Conservation (phyloP, 805 yeast genomes). For the Lipomyces sp. region DNA sequence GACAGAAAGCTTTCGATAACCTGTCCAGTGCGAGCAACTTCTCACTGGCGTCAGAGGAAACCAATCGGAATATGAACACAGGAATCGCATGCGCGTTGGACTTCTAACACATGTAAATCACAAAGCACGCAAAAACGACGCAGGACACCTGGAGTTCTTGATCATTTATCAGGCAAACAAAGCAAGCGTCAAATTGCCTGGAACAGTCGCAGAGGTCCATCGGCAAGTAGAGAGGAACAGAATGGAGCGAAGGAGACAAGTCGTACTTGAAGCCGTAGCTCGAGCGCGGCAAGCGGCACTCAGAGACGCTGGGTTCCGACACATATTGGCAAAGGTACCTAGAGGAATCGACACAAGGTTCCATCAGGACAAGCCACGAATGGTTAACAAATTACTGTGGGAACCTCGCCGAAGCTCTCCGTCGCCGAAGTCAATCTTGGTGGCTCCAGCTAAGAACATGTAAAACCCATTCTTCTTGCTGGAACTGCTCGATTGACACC, state of each 20-base stretch:
- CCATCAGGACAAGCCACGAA: too few species aligned
- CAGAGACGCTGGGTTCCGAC: too few species aligned
- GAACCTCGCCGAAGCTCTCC: too few species aligned
- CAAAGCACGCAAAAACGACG: too few species aligned
- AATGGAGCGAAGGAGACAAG: background rate
- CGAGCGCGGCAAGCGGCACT: background rate
- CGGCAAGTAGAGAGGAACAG: conserved; percentile 3
- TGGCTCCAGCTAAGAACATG: too few species aligned
- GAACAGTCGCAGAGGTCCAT: background rate
- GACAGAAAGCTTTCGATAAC: background rate
- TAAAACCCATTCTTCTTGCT: too few species aligned
- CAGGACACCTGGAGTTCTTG: background rate
- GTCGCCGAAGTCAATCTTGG: too few species aligned
- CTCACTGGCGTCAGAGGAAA: conserved; percentile 2
- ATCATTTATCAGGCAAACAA: background rate
- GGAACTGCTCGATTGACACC: too few species aligned
- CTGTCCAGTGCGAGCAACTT: background rate
- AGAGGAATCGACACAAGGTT: too few species aligned
- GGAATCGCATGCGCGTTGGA: background rate
- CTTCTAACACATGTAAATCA: background rate
- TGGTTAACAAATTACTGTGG: too few species aligned
- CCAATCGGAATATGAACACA: background rate
- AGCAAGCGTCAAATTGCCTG: background rate
- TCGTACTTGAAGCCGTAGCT: background rate
- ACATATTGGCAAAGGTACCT: too few species aligned